phyloP scores from a whole-genome alignment of 1,139 yeast species.

The Yamadazyma friedrichii region DNA sequence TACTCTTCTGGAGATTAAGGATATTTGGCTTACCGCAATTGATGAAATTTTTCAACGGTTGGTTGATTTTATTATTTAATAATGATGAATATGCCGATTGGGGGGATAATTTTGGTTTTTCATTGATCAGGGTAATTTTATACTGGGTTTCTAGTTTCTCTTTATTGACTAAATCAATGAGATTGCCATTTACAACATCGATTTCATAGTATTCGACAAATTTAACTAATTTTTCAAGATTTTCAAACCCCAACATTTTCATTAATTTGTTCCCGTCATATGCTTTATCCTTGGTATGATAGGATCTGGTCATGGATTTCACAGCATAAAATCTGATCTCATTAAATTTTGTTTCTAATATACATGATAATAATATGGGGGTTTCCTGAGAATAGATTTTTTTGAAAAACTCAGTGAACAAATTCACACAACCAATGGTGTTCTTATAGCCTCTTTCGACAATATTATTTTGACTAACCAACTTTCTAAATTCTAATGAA shows the following conservation, averaged over 20 bases:
- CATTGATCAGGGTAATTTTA: slow-evolving; percentile 40
- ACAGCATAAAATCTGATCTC: slow-evolving; percentile 77
- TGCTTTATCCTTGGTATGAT: slow-evolving; percentile 72
- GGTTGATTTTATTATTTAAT: slow-evolving; percentile 45
- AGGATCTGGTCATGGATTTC: slow-evolving; percentile 63
- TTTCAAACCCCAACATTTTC: slow-evolving; percentile 65
- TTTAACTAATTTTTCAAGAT: slow-evolving; percentile 45
- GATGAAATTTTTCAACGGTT: slow-evolving; percentile 30
- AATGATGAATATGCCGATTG: slow-evolving; percentile 54
- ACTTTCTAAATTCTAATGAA: slow-evolving; percentile 67
- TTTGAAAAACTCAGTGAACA: slow-evolving; percentile 66
- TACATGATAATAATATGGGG: slow-evolving; percentile 71
- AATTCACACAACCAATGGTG: slow-evolving; percentile 60
- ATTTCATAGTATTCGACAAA: slow-evolving; percentile 70
- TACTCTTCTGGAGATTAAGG: slow-evolving; percentile 16
- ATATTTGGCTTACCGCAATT: slow-evolving; percentile 39
- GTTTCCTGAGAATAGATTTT: slow-evolving; percentile 47
- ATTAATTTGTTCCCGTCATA: slow-evolving; percentile 49
- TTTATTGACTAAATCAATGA: slow-evolving; percentile 58
- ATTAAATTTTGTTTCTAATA: slow-evolving; percentile 78
- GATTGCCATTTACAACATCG: slow-evolving; percentile 31
- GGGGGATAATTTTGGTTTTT: slow-evolving; percentile 45
- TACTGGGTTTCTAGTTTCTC: slow-evolving; percentile 44
- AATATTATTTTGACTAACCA: slow-evolving; percentile 63
- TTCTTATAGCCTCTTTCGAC: slow-evolving; percentile 56